phyloP scores from a whole-genome alignment of 1,139 yeast genomes.

The Yueomyces sp. region DNA sequence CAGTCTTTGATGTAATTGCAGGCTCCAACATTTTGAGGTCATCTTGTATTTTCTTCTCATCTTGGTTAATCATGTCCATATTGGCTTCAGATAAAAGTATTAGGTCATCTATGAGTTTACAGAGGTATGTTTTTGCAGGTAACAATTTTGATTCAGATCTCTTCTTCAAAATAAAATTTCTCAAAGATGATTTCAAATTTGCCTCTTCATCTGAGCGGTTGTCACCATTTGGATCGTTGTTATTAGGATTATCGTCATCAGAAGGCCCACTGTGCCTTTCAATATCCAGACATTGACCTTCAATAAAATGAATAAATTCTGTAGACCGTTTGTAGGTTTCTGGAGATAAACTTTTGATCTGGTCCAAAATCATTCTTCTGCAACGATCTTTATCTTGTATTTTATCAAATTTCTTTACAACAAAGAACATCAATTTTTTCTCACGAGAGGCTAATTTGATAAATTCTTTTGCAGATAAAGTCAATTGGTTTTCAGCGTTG shows the following conservation, averaged over 20 bases:
- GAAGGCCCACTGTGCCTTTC: slow-evolving; percentile 31
- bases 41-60: slow-evolving; percentile 31
- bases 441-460: slow-evolving; percentile 86
- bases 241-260: slow-evolving; percentile 23
- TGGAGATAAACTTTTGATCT: slow-evolving; percentile 79
- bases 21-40: slow-evolving; percentile 54
- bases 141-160: slow-evolving; percentile 78
- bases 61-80: slow-evolving; percentile 39
- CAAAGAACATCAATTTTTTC: slow-evolving; percentile 83
- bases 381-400: slow-evolving; percentile 75
- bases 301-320: slow-evolving; percentile 91
- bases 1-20: slow-evolving; percentile 41
- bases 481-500: slow-evolving; percentile 90
- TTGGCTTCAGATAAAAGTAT: slow-evolving; percentile 49
- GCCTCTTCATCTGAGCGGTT: slow-evolving; percentile 56
- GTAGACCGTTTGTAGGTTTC: slow-evolving; percentile 77
- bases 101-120: slow-evolving; percentile 59
- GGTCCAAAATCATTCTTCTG: slow-evolving; percentile 62
- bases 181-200: slow-evolving; percentile 66
- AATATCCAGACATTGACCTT: slow-evolving; percentile 16
- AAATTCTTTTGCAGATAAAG: slow-evolving; percentile 88
- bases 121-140: slow-evolving; percentile 80
- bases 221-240: slow-evolving; percentile 26
- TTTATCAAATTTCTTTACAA: slow-evolving; percentile 82
- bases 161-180: slow-evolving; percentile 80